Conservation (phyloP, 2,329 filamentous ascomycete species). For the Calonectria multiphialidica region DNA sequence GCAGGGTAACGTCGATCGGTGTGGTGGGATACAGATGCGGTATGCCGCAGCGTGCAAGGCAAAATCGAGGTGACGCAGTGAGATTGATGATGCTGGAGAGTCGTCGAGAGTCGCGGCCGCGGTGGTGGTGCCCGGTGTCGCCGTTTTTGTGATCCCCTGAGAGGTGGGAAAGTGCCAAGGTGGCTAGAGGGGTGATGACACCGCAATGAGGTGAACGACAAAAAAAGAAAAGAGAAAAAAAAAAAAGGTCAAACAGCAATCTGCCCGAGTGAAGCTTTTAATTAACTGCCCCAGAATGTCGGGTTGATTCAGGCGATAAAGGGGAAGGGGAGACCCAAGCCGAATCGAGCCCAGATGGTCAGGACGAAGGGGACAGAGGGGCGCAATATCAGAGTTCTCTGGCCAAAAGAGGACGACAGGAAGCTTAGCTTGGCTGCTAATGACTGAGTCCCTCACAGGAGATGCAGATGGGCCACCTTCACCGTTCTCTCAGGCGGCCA, state of each 20-base stretch:
- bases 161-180: neutral
- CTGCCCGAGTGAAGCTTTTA: neutral
- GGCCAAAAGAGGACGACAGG: conserved; percentile 3
- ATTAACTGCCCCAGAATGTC: neutral
- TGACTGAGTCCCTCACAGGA: conserved; percentile 5
- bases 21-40: conserved; percentile 5
- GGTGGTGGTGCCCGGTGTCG: neutral
- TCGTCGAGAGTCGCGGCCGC: conserved; percentile 3
- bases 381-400: neutral
- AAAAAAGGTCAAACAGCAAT: neutral
- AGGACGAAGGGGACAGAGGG: neutral
- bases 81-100: neutral
- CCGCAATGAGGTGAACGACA: neutral
- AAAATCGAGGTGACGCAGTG: neutral
- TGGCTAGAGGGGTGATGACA: conserved; percentile 6
- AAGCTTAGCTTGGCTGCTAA: conserved; percentile 5
- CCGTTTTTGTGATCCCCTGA: neutral
- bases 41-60: neutral
- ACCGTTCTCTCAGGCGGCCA: conserved; percentile 21
- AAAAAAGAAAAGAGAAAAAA: neutral
- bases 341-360: conserved; percentile 1
- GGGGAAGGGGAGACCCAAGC: conserved; percentile 12
- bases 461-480: conserved; percentile 20
- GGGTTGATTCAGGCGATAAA: conserved; percentile 4
- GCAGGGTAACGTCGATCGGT: conserved; percentile 9